Evolutionary conservation across 163 green algal species (phyloP), one percentile per base, ranked within the genome.

Genomic region (Chlamydomonas reinhardtii): DNA sequence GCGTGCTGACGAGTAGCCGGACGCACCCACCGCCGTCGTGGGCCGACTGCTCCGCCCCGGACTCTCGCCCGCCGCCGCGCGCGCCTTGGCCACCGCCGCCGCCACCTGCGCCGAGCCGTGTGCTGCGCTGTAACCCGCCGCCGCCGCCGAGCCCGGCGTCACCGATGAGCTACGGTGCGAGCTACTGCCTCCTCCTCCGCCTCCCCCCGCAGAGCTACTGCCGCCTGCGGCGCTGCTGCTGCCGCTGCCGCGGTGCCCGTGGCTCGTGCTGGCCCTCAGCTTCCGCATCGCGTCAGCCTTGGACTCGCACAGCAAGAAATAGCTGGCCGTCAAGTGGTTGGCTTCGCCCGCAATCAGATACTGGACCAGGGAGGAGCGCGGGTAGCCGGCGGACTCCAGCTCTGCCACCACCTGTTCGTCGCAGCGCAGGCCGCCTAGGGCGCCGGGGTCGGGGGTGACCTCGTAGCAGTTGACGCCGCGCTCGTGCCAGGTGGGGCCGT

Each of bases 281-380:
- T 73, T 73, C 0, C 72, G 71, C 29, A 87, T 54, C 16, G 82
- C 64, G 48, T 93, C 93, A 15, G 82, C 76, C 68, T 87, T 88
- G 29, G 83, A 86, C 81, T 97, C 93, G 8, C 91, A 88, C 79
- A 97, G 84, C 31, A 97, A 84, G 89, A 91, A 94, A 89, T 97
- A 96, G 32, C 83, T 88, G 43, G 95, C 93, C 15, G 93, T 96
- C 15, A 95, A 69, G 85, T 90, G 87, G 90, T 93, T 96, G 89
- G 86, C 88, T 43, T 96, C 93, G 12, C 90, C 74, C 22, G 76
- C 56, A 29, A 85, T 74, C 27, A 97, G 88, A 69, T 88, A 59
- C 52, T 91, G 69, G 68, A 84, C 65, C 32, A 92, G 43, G 15
- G 56, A 52, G 27, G 73, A 35, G 61, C 84, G 72, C 2, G 76